Evolutionary conservation across 257 asterid species (phyloP), one percentile per base, ranked within the genome.

Genomic region (Penstemon davidsonii): DNA sequence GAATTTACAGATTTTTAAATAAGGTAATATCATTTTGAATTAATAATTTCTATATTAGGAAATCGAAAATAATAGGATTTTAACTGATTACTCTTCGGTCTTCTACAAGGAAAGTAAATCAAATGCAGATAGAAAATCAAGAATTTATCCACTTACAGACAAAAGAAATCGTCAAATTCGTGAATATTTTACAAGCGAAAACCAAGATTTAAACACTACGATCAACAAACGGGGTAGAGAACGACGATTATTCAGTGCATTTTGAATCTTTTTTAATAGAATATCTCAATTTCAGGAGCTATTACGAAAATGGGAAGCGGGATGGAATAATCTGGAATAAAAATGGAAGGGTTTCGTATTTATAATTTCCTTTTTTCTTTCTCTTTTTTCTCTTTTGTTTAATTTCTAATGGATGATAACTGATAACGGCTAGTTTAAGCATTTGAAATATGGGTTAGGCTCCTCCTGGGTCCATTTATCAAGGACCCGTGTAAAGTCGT

Each of bases 361-460:
- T 7, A 37, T 5, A 58, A 25, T 25, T 25, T 25, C 33, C 1
- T 25, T 25, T 2, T 46, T 63, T 61, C 18, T 45, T 64, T 40
- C 37, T 45, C 8, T 58, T 60, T 43, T 33, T 9, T 53, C 41
- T 58, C 18, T 56, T 62, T 57, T 50, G 8, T 25, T 25, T 25
- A 68, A 55, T 42, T 44, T 43, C 36, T 7, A 51, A 12, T 50
- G 41, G 46, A 12, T 9, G 60, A 62, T 12, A 60, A 68, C 63
- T 54, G 67, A 56, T 64, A 84, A 87, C 91, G 94, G 90, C 91
- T 84, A 87, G 75, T 76, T 25, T 25, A 25, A 25, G 33, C 33
- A 25, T 25, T 25, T 25, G 33, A 25, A 25, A 25, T 25, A 25
- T 25, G 33, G 33, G 33, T 25, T 25, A 25, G 33, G 33, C 33